Conservation (phyloP, 805 yeast genomes). For the Ogataea henricii region DNA sequence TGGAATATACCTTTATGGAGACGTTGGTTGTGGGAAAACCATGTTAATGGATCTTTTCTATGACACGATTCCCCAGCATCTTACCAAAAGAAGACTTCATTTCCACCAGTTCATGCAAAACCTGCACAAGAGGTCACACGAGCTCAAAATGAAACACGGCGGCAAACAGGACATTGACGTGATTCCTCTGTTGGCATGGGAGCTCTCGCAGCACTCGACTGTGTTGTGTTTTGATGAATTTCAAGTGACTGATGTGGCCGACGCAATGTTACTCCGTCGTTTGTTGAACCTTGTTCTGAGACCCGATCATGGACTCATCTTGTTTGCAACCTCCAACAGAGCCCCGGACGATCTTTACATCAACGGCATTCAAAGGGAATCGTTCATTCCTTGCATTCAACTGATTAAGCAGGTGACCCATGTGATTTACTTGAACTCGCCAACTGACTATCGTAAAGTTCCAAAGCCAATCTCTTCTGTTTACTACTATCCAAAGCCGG, state of each 20-base stretch:
- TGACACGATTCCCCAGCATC: slow-evolving; percentile 72
- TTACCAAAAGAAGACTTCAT: slow-evolving; percentile 81
- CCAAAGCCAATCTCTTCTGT: slow-evolving; percentile 82
- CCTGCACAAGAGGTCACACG: slow-evolving; percentile 84
- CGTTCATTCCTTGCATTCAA: slow-evolving; percentile 90
- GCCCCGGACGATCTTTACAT: slow-evolving; percentile 92
- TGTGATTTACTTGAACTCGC: slow-evolving; percentile 82
- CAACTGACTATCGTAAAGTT: slow-evolving; percentile 90
- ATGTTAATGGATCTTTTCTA: slow-evolving; percentile 97
- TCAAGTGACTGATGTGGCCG: slow-evolving; percentile 98
- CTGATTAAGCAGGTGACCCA: slow-evolving; percentile 70
- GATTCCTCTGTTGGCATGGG: slow-evolving; percentile 81
- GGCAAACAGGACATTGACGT: slow-evolving; percentile 72
- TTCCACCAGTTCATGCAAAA: slow-evolving; percentile 98
- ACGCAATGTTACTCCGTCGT: slow-evolving; percentile 91
- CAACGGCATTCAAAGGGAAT: slow-evolving; percentile 90
- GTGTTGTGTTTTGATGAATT: slow-evolving; percentile 95
- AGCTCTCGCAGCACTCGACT: slow-evolving; percentile 73
- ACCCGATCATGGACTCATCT: slow-evolving; percentile 75
- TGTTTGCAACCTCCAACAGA: slow-evolving; percentile 93
- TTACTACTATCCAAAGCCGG: slow-evolving; percentile 72
- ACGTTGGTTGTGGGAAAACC: slow-evolving; percentile 98
- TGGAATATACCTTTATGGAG: slow-evolving; percentile 93
- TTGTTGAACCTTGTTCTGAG: slow-evolving; percentile 66
- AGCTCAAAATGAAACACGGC: slow-evolving; percentile 64